Evolutionary conservation across 192 early-diverging fungal genomes (phyloP).

Genomic region (Geranomyces variabilis): DNA sequence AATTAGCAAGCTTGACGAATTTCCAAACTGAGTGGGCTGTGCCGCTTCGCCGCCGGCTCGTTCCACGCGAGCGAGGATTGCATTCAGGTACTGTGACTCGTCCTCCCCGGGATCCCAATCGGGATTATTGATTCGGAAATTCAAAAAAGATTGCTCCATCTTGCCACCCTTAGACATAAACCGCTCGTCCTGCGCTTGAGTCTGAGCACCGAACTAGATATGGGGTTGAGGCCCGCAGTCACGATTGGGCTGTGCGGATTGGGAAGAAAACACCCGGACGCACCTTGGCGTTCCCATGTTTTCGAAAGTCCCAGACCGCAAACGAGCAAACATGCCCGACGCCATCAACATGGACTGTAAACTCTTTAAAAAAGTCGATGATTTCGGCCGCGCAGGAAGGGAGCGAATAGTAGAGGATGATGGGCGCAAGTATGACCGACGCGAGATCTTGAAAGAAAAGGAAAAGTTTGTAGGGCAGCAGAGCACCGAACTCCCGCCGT

Average conservation of each 20-base stretch:
- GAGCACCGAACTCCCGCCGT: slow-evolving; percentile 71
- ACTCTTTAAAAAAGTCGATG: slow-evolving; percentile 94
- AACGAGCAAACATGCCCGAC: slow-evolving; percentile 96
- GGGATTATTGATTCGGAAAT: slow-evolving; percentile 90
- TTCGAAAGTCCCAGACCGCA: slow-evolving; percentile 92
- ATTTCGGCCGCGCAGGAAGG: slow-evolving; percentile 75
- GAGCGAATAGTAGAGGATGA: slow-evolving; percentile 79
- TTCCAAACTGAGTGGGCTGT: slow-evolving; percentile 1
- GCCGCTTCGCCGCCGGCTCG: background rate
- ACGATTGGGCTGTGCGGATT: too few species aligned
- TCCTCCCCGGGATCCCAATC: slow-evolving; percentile 86
- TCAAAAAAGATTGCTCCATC: slow-evolving; percentile 97
- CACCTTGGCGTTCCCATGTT: slow-evolving; percentile 82
- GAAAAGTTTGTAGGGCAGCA: slow-evolving; percentile 81
- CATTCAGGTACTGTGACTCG: slow-evolving; percentile 78
- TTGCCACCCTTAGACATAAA: slow-evolving; percentile 86
- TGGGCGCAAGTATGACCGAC: slow-evolving; percentile 78
- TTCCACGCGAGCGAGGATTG: slow-evolving; percentile 43
- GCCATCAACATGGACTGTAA: slow-evolving; percentile 87
- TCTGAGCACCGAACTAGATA: slow-evolving; percentile 72
- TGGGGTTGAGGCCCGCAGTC: background rate
- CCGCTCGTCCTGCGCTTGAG: slow-evolving; percentile 51
- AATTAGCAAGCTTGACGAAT: slow-evolving; percentile 27
- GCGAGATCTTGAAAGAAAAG: slow-evolving; percentile 83
- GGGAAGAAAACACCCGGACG: background rate